Base-by-base conservation (phyloP, 805 yeast genomes). In the Wickerhamiella azymoides region DNA sequence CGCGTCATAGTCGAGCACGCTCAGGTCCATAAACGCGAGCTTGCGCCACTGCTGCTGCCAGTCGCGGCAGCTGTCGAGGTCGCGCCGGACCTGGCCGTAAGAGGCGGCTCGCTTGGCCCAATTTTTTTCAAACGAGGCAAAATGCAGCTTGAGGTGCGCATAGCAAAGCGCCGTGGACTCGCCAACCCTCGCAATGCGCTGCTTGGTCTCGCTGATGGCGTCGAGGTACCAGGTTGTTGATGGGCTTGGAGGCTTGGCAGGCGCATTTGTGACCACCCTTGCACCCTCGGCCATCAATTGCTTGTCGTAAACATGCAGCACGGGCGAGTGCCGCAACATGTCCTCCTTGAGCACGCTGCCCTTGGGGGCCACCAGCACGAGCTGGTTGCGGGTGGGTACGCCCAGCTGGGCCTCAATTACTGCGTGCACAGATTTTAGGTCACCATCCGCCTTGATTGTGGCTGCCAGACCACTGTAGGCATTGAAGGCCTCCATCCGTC, bases 21-120 rank as follows among this genome's bases (percentile, higher is more conserved):
- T 32, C 25, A 25, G 14, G 5, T 37, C 43, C 28, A 50, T 47
- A 43, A 45, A 36, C 14, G 37, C 35, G 11, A 32, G 33, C 19
- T 46, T 25, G 36, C 32, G 46, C 11, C 45, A 40, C 11, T 49
- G 33, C 30, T 13, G 33, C 16, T 30, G 14, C 33, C 33, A 30
- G 14, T n/a, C 33, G 11, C n/a, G 8, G 16, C 33, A 30, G 33
- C 33, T 30, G 16, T 30, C 33, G n/a, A 30, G 14, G 16, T 30
- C 33, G 14, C n/a, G 33, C 16, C n/a, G 8, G 16, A 30, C 16
- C n/a, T 30, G 33, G 16, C 13, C n/a, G 16, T 10, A 30, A 3
- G n/a, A 10, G 16, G 33, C 16, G 16, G 33, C 33, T 7, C n/a
- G 11, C n/a, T 30, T 30, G n/a, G 33, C 33, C 33, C 33, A 30